Evolutionary conservation across 495 filamentous ascomycete genomes (phyloP).

Genomic region (Talaromyces liani): DNA sequence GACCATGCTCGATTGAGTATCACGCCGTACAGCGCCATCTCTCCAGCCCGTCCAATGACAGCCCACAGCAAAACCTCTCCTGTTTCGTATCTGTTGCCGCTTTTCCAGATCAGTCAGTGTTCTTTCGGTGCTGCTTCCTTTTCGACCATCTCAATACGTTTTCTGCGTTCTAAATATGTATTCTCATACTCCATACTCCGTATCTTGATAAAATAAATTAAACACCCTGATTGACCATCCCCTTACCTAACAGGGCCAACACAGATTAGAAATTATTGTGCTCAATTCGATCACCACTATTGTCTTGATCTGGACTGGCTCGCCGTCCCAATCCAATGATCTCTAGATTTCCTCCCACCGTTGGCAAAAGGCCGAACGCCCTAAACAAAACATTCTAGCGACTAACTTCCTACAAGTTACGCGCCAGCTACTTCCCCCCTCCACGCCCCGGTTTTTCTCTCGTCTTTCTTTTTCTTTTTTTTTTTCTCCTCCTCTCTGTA

Average conservation of each 20-base stretch:
- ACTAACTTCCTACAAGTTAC: neutral
- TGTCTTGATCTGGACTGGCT: slow-evolving; percentile 4
- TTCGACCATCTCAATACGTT: neutral
- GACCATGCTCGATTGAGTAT: neutral
- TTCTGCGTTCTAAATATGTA: neutral
- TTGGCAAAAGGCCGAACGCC: slow-evolving; percentile 3
- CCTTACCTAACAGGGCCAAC: neutral
- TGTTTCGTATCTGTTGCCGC: neutral
- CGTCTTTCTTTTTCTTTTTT: neutral
- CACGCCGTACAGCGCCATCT: neutral
- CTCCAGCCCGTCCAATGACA: neutral
- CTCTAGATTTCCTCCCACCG: neutral
- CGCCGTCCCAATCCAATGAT: neutral
- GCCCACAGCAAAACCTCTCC: neutral
- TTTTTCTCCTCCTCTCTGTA: neutral
- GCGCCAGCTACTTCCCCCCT: neutral
- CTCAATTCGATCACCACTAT: neutral
- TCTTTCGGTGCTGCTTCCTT: neutral
- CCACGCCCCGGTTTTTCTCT: slow-evolving; percentile 2
- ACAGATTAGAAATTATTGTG: neutral
- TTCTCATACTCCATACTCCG: neutral
- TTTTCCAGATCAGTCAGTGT: neutral
- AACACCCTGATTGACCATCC: neutral
- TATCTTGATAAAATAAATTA: neutral
- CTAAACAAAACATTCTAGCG: neutral